A percentile compares a stretch with the other conserved stretches of the same genome.
Conservation (phyloP, 2,329 filamentous ascomycete genomes). For the Sporothrix brunneoviolacea region DNA sequence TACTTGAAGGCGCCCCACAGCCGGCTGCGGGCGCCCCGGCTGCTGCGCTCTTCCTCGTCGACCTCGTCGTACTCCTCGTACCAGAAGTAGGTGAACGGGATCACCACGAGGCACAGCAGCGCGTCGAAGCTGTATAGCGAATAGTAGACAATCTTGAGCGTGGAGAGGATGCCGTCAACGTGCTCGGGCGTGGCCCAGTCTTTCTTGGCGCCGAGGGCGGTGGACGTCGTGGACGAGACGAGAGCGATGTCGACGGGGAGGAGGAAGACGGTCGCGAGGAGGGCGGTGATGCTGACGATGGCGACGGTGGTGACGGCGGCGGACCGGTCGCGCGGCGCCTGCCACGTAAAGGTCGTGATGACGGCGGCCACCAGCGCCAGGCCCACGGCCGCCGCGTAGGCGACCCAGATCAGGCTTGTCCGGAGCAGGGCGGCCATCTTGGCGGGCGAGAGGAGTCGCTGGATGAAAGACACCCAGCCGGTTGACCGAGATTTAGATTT, state of each 20-base stretch:
- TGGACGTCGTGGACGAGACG: conserved; percentile 77
- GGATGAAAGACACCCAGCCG: too few species aligned
- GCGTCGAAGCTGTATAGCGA: conserved; percentile 86
- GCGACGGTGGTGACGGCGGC: conserved; percentile 74
- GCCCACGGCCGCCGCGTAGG: conserved; percentile 76
- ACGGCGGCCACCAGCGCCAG: conserved; percentile 70
- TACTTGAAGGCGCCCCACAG: conserved; percentile 87
- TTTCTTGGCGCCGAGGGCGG: conserved; percentile 74
- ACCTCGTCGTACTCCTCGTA: conserved; percentile 96
- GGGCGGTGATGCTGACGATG: conserved; percentile 76
- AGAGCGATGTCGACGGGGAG: conserved; percentile 93
- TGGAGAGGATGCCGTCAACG: conserved; percentile 69
- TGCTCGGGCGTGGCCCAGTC: conserved; percentile 85
- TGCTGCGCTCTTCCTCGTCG: conserved; percentile 70
- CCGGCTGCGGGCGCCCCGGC: conserved; percentile 50
- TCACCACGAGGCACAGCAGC: conserved; percentile 76
- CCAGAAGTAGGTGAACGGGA: conserved; percentile 97
- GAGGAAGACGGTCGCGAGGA: conserved; percentile 86
- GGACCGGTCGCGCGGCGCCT: conserved; percentile 80
- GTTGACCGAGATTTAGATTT: too few species aligned
- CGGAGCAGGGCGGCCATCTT: conserved; percentile 56
- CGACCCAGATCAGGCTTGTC: conserved; percentile 87
- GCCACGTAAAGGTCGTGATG: conserved; percentile 87
- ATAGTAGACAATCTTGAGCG: conserved; percentile 87
- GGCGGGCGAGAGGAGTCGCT: neutral